These are phyloP conservation scores for Chernovozyma sophiae-reginae DNA, from an alignment of 1,139 yeast species.

Conservation along the genomic window DNA sequence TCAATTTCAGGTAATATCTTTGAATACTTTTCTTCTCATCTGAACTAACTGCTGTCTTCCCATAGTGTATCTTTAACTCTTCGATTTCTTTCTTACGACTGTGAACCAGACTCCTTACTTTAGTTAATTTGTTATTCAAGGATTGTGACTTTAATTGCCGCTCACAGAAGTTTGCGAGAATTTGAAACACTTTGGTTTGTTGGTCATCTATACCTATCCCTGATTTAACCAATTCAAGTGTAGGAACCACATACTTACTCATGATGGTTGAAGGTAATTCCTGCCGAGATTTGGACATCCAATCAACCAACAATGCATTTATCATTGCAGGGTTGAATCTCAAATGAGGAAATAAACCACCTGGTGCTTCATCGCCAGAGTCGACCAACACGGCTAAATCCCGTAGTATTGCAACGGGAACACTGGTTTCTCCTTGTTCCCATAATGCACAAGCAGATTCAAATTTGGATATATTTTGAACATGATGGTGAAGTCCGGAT, in stretches of 20 bases:
- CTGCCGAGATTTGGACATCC: constrained; percentile 70
- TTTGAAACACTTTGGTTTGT: constrained; percentile 47
- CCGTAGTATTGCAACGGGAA: constrained; percentile 51
- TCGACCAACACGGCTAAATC: constrained; percentile 6
- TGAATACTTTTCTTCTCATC: constrained; percentile 49
- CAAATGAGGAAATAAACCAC: not conserved
- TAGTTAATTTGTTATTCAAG: constrained; percentile 41
- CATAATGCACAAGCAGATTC: constrained; percentile 57
- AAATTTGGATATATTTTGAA: constrained; percentile 33
- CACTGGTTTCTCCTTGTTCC: constrained; percentile 50
- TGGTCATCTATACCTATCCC: constrained; percentile 13
- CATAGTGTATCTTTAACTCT: constrained; percentile 43
- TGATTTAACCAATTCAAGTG: constrained; percentile 19
- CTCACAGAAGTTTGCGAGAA: constrained; percentile 75
- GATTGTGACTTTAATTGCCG: constrained; percentile 49
- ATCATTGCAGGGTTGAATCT: constrained; percentile 18
- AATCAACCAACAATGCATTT: constrained; percentile 55
- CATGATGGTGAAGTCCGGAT: constrained; percentile 7
- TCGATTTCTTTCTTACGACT: constrained; percentile 39
- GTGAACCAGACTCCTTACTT: constrained; percentile 27
- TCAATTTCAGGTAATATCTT: constrained; percentile 45
- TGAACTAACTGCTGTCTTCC: constrained; percentile 33
- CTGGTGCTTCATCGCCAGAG: not conserved
- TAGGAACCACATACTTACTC: constrained; percentile 50
- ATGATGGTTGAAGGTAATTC: constrained; percentile 60